Evolutionary conservation across 2,329 filamentous ascomycete genomes (phyloP), one percentile per base, ranked within the genome.

Genomic region (Zelopaecilomyces penicillatus): DNA sequence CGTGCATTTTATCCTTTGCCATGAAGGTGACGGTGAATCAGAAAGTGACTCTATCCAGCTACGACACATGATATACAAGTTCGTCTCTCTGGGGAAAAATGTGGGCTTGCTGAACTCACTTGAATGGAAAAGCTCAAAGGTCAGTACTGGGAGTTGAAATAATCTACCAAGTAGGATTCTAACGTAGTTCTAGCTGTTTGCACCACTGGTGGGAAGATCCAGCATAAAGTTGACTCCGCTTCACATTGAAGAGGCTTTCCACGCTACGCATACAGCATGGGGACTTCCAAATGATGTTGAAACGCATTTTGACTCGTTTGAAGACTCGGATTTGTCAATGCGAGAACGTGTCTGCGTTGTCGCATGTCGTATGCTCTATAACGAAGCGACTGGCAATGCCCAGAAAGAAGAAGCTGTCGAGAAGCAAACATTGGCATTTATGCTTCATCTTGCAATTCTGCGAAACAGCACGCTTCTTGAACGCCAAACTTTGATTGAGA

Each of bases 1-100:
- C 0, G 66, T 80, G 4, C 81, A 85, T 55, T 86, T 88, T 52
- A 63, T 87, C 42, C 75, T 89, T 67, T 78, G 75, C 42, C 81
- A 85, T 51, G 80, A 87, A 57, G 83, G 81, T 5, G 45, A 49
- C n/a, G 46, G 12, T 54, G 62, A 39, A 49, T 30, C 48, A n/a
- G 40, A 40, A 35, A 45, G 36, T 2, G 46, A 48, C 19, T 35
- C 43, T 8, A 33, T 29, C 9, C 29, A 27, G 8, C 32, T 48
- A n/a, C 30, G 46, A 30, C 57, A 61, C 4, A 67, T 80, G 55
- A 78, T 84, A 34, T 68, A 73, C 44, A 69, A 65, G 46, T 74
- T 85, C 47, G 69, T 80, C 42, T 57, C 56, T 0, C 62, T 65
- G n/a, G 75, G 77, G 1, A 46, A 46, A 31, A 46, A 46, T 35